Conservation (phyloP, 2,329 filamentous ascomycete species). For the Trichothecium roseum region DNA sequence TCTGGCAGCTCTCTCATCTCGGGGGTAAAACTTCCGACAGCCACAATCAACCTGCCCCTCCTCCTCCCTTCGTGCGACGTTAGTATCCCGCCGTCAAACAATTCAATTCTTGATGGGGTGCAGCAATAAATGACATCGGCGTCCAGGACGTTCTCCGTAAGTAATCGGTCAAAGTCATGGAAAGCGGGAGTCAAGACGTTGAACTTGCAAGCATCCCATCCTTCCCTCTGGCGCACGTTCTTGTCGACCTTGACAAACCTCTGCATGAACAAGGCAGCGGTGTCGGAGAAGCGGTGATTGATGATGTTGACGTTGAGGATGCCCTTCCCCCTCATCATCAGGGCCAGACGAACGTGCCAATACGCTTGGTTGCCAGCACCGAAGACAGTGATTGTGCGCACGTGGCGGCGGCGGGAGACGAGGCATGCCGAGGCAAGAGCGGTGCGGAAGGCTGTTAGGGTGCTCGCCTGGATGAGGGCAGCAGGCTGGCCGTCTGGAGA, state of each 20-base stretch:
- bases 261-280: slow-evolving; percentile 39
- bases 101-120: slow-evolving; percentile 61
- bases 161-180: slow-evolving; percentile 52
- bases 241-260: slow-evolving; percentile 33
- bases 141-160: slow-evolving; percentile 59
- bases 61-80: slow-evolving; percentile 60
- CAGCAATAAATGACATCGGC: slow-evolving; percentile 84
- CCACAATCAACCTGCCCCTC: slow-evolving; percentile 62
- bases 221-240: slow-evolving; percentile 41
- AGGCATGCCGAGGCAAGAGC: slow-evolving; percentile 61
- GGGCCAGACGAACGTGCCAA: slow-evolving; percentile 82
- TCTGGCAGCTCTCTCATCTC: slow-evolving; percentile 77
- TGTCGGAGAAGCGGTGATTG: slow-evolving; percentile 59
- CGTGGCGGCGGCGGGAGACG: slow-evolving; percentile 51
- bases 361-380: slow-evolving; percentile 85
- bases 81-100: slow-evolving; percentile 66
- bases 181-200: slow-evolving; percentile 59
- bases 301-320: slow-evolving; percentile 76
- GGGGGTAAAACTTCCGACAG: slow-evolving; percentile 58
- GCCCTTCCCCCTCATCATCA: slow-evolving; percentile 60
- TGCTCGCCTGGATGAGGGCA: slow-evolving; percentile 62
- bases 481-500: slow-evolving; percentile 48
- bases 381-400: slow-evolving; percentile 74
- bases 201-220: slow-evolving; percentile 58
- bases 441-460: slow-evolving; percentile 72